Evolutionary conservation across 108 stramenopile genomes (phyloP), one percentile per base, ranked within the genome.

Genomic region (Epipyxis sp.): DNA sequence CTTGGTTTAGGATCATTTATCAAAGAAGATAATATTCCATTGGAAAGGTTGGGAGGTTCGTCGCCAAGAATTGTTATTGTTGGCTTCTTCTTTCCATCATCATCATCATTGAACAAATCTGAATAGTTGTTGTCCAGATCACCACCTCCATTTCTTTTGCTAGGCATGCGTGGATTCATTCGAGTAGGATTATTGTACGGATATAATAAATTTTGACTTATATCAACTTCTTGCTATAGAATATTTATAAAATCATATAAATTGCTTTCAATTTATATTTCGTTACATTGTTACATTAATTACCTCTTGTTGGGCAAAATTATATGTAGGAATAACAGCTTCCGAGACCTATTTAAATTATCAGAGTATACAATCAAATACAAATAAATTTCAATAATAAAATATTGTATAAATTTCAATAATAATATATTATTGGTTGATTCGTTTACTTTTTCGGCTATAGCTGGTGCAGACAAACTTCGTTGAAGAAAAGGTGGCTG

Each of bases 401-500:
- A 57, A 25, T 20, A 57, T 57, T 25, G 54, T 57, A 25, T 57
- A 25, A 57, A 25, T 20, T 20, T 20, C 25, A 25, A 20, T 57
- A 57, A 25, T 20, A 16, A 57, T 20, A 16, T 65, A 65, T 3
- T 32, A 6, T 65, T 35, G 25, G 25, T 6, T 35, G 6, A 32
- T 32, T 65, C 3, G 25, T 32, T 29, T 65, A 65, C 61, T 32
- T 65, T 16, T 65, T 65, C 61, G 34, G 61, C 61, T 65, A 65
- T 65, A 3, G 61, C 61, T 32, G 61, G 61, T 32, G 61, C 61
- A 10, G 61, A 65, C 3, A 65, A 16, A 37, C 61, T 65, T 10
- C 61, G 61, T 65, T 65, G 61, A 16, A 65, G 20, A 50, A 50
- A 50, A 20, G 46, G 13, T 50, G 46, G 46, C 6, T 50, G 46